Base-by-base conservation (phyloP, 192 early-diverging fungal genomes). In the Obelidium mucronatum region DNA sequence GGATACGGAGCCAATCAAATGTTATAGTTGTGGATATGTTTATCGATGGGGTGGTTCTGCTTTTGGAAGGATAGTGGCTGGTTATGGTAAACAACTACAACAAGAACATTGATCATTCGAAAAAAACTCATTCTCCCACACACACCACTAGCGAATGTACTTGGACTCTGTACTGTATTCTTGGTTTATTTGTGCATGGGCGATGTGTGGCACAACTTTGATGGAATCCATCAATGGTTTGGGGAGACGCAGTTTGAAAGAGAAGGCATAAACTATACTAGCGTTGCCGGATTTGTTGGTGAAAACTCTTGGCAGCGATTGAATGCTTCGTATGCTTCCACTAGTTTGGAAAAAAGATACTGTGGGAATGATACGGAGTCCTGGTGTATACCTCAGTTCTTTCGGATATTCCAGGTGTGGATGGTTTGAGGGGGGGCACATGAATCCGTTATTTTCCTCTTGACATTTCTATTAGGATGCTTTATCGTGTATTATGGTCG, bases 161-260 rank as follows among this genome's bases (percentile, higher is more conserved):
- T 67, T 31, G 40, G 36, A 8, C 6, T 51, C 15, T 13, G 42
- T 8, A n/a, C 31, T 31, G 44, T 67, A 5, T 31, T 51, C 15
- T 22, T 67, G 8, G 66, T 67, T 11, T 67, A 51, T 51, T 15
- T 48, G 19, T 67, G 40, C 1, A 26, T 26, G 13, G 66, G 66
- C 1, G 48, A 35, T 17, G 22, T 67, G 1, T 67, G 66, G 44
- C 66, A 67, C 30, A 24, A 19, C n/a, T 36, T 67, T 24, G 66
- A 67, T 51, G 6, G 22, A 6, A 52, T 67, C 24, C 66, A 67
- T 52, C 66, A 31, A 6, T 67, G 66, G 66, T 67, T 67, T 44
- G 66, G 40, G 2, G 66, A 67, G 31, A 51, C 40, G 4, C 66
- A 67, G 66, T 67, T 35, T 34, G 66, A 67, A 51, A 22, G 55